Conservation (phyloP, 2,329 filamentous ascomycete genomes). For the Penicillium sp. region DNA sequence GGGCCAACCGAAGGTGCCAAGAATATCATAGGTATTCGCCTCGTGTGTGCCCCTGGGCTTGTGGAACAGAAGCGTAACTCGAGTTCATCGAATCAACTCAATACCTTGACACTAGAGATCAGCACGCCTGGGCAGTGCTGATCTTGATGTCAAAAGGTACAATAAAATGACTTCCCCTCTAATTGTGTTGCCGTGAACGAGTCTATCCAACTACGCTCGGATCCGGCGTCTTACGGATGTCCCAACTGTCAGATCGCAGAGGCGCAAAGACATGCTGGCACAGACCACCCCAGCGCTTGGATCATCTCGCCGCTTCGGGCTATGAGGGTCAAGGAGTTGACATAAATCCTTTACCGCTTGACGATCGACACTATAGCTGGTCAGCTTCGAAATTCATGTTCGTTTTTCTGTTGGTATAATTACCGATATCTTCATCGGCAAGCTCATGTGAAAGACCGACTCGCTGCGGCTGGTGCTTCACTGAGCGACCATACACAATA, state of each 20-base stretch:
- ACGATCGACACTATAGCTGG: slow-evolving; percentile 59
- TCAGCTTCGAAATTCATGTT: slow-evolving; percentile 21
- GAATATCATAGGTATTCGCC: slow-evolving; percentile 2
- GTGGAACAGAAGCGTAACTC: slow-evolving; percentile 6
- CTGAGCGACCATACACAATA: slow-evolving; percentile 94
- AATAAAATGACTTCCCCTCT: neutral
- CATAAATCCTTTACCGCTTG: slow-evolving; percentile 56
- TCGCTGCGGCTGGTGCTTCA: slow-evolving; percentile 97
- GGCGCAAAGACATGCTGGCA: slow-evolving; percentile 13
- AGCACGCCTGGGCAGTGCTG: slow-evolving; percentile 2
- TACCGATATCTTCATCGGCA: slow-evolving; percentile 95
- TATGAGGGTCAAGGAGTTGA: slow-evolving; percentile 21
- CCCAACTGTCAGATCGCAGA: slow-evolving; percentile 23
- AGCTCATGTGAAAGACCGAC: slow-evolving; percentile 89
- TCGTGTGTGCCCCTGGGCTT: slow-evolving; percentile 5
- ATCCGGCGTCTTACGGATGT: slow-evolving; percentile 26
- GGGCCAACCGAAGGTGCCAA: slow-evolving; percentile 9
- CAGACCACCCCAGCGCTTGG: slow-evolving; percentile 21
- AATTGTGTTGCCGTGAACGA: slow-evolving; percentile 19
- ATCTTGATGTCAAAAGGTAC: slow-evolving; percentile 7
- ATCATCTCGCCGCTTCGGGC: slow-evolving; percentile 26
- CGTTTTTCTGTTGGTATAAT: slow-evolving; percentile 34
- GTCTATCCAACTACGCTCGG: slow-evolving; percentile 17
- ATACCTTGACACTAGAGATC: slow-evolving; percentile 8
- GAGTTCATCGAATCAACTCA: slow-evolving; percentile 15